These are phyloP conservation scores for Cercospora berteroae DNA, from an alignment of 2,329 filamentous ascomycete species.

Conservation along the genomic window DNA sequence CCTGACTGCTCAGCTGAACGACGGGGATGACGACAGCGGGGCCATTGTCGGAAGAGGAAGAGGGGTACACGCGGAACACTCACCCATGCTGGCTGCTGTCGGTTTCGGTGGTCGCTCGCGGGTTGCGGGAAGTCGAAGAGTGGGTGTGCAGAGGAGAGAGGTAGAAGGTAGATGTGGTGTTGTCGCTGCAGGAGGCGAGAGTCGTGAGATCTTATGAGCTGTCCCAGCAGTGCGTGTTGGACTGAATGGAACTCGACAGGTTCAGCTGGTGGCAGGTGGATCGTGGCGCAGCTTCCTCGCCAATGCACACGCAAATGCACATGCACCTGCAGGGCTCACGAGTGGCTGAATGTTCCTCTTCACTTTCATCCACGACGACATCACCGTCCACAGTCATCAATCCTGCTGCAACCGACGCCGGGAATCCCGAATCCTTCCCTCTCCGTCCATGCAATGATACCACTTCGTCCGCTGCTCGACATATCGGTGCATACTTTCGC, in stretches of 20 bases:
- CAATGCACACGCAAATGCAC: background rate
- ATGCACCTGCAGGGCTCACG: background rate
- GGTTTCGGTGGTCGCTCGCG: background rate
- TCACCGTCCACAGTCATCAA: background rate
- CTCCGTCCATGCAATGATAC: background rate
- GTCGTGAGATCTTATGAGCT: background rate
- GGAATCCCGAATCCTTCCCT: background rate
- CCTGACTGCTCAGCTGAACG: conserved; percentile 3
- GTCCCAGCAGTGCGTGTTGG: background rate
- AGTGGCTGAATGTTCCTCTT: background rate
- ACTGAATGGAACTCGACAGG: background rate
- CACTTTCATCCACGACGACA: background rate
- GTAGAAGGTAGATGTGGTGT: background rate
- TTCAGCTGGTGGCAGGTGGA: background rate
- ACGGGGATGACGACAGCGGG: conserved; percentile 5
- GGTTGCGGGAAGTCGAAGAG: background rate
- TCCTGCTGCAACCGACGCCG: background rate
- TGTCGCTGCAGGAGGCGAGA: background rate
- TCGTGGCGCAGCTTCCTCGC: background rate
- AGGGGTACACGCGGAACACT: background rate
- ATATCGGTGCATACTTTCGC: background rate
- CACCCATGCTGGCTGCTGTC: background rate
- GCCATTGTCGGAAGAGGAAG: background rate
- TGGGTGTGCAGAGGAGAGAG: background rate
- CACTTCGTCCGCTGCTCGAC: background rate